Evolutionary conservation across 1,284 basidiomycete genomes (phyloP).

Genomic region (Ceratobasidium sp.): DNA sequence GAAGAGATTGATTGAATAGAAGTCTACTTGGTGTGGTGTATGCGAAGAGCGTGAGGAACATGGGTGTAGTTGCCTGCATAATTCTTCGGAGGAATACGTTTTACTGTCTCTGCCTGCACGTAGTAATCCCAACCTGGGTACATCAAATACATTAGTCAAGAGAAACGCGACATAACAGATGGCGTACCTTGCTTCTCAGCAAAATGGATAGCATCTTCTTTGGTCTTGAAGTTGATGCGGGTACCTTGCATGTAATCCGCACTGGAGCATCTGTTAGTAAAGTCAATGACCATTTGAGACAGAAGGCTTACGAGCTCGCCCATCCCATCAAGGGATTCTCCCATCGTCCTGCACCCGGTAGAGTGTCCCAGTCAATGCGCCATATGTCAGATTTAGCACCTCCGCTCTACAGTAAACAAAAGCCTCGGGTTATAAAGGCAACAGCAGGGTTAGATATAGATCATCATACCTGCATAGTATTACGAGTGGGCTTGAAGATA

Average conservation of each 20-base stretch:
- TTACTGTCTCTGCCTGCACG: slow-evolving; percentile 73
- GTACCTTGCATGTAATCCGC: slow-evolving; percentile 98
- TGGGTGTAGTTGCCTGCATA: slow-evolving; percentile 93
- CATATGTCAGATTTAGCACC: slow-evolving; percentile 86
- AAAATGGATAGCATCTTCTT: slow-evolving; percentile 94
- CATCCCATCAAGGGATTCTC: slow-evolving; percentile 99
- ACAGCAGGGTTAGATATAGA: not conserved
- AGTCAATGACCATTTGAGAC: slow-evolving; percentile 14
- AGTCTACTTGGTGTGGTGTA: slow-evolving; percentile 92
- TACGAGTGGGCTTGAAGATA: slow-evolving; percentile 92
- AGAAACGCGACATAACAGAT: slow-evolving; percentile 42
- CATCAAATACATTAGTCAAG: slow-evolving; percentile 18
- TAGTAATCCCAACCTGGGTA: slow-evolving; percentile 52
- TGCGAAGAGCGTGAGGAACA: slow-evolving; percentile 80
- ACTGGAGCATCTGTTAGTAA: slow-evolving; percentile 53
- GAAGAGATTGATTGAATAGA: slow-evolving; percentile 22
- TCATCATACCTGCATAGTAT: slow-evolving; percentile 90
- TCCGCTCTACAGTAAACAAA: slow-evolving; percentile 49
- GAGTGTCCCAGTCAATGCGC: slow-evolving; percentile 94
- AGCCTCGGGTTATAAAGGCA: not conserved
- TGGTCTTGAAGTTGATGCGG: slow-evolving; percentile 83
- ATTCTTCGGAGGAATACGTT: slow-evolving; percentile 87
- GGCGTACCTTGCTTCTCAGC: slow-evolving; percentile 90
- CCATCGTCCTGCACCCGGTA: slow-evolving; percentile 91
- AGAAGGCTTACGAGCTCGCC: slow-evolving; percentile 80